Evolutionary conservation across 2,329 filamentous ascomycete genomes (phyloP).

Genomic region (Verticillium nubilum): DNA sequence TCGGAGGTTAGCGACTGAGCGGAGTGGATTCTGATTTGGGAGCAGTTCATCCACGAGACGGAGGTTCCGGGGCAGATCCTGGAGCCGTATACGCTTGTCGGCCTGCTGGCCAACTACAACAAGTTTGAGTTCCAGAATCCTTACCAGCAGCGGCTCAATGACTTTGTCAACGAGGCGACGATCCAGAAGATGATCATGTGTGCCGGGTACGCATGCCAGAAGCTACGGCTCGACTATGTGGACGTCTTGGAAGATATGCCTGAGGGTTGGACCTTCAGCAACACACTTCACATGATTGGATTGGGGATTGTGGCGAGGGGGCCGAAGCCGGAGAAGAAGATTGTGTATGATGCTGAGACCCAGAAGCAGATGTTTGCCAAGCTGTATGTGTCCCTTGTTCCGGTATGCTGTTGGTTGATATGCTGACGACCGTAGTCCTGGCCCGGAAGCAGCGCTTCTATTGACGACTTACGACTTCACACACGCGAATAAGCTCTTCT

Average conservation of each 20-base stretch:
- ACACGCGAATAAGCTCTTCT: constrained; percentile 93
- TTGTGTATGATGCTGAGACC: constrained; percentile 68
- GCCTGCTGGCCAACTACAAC: constrained; percentile 93
- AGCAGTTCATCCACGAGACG: constrained; percentile 74
- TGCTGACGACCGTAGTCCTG: constrained; percentile 52
- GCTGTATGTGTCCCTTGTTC: constrained; percentile 50
- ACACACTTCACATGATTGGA: constrained; percentile 78
- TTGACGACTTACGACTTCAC: constrained; percentile 89
- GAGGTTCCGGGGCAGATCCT: constrained; percentile 59
- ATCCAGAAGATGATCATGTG: constrained; percentile 78
- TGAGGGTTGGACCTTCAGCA: constrained; percentile 80
- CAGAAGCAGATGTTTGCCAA: constrained; percentile 75
- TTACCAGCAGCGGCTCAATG: constrained; percentile 84
- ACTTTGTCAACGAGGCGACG: constrained; percentile 88
- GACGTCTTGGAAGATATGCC: constrained; percentile 85
- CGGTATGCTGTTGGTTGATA: neutral
- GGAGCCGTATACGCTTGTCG: constrained; percentile 76
- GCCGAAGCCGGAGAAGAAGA: constrained; percentile 54
- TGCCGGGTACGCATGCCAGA: constrained; percentile 66
- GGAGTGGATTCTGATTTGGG: too few relatives aligned
- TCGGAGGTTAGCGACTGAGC: neutral
- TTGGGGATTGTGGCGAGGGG: constrained; percentile 70
- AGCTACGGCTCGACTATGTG: constrained; percentile 69
- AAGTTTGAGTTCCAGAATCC: constrained; percentile 99
- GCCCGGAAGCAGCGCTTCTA: constrained; percentile 71